A percentile compares a stretch with the other conserved stretches of the same genome.
These are phyloP conservation scores for Bipolaris victoriae DNA, from an alignment of 2,329 filamentous ascomycete genomes.

Conservation along the genomic window DNA sequence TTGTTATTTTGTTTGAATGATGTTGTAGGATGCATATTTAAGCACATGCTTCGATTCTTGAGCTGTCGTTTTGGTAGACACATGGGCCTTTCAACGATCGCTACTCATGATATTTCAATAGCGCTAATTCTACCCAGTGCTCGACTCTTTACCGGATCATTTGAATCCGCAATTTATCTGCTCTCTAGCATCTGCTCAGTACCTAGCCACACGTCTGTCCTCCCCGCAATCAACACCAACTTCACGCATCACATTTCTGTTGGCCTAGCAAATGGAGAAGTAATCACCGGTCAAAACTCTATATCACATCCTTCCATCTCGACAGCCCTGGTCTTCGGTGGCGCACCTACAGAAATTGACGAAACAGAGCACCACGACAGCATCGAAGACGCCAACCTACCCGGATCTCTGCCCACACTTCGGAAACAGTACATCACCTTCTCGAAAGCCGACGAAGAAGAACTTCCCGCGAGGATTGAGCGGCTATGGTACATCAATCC, in stretches of 20 bases:
- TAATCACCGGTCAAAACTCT: slow-evolving; percentile 87
- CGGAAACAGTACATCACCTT: slow-evolving; percentile 83
- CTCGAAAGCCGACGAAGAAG: slow-evolving; percentile 74
- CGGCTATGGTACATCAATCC: slow-evolving; percentile 98
- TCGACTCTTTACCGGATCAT: slow-evolving; percentile 86
- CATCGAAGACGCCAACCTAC: slow-evolving; percentile 80
- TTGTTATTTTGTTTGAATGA: not conserved
- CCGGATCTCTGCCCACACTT: slow-evolving; percentile 79
- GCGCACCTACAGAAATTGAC: slow-evolving; percentile 30
- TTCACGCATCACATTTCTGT: slow-evolving; percentile 95
- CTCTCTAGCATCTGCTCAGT: slow-evolving; percentile 87
- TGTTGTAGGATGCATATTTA: not conserved
- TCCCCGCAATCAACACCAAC: slow-evolving; percentile 92
- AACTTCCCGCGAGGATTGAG: slow-evolving; percentile 77
- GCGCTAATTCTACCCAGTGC: slow-evolving; percentile 61
- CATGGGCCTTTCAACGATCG: not conserved
- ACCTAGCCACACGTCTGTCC: slow-evolving; percentile 74
- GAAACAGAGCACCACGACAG: slow-evolving; percentile 65
- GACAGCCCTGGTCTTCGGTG: slow-evolving; percentile 34
- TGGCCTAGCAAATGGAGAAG: slow-evolving; percentile 73
- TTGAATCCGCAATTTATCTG: slow-evolving; percentile 91
- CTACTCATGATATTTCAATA: not conserved
- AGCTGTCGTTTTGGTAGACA: not conserved
- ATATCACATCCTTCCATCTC: slow-evolving; percentile 43
- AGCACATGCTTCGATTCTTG: not conserved